Base-by-base conservation (phyloP, 805 yeast species). In the Candida suzukii region DNA sequence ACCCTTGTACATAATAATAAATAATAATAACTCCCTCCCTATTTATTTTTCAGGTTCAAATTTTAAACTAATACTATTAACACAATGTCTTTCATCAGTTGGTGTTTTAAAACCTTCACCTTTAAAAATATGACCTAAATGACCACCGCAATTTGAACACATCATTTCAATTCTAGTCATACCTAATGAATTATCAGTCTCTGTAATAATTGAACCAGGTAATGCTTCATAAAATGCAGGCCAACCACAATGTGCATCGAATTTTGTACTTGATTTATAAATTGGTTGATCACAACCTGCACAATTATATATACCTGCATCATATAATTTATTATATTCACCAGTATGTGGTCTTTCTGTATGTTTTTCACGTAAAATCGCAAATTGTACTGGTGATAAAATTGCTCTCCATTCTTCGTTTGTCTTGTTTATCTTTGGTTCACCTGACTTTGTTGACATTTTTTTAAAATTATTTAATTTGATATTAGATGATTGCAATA, bases 201-300 rank as follows among this genome's bases (percentile, higher is more conserved):
- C 63, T 12, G 82, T 68, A 18, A 61, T 70, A 31, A 93, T 71
- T 6, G 95, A 71, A 0, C 88, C 90, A 0, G 95, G 95, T 31
- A 86, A 67, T 1, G 95, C 96, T 43, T 87, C 83, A 60, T 82
- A 91, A 61, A 93, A 93, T 0, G 96, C 90, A 1, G 99, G 99
- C 99, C 99, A 93, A 2, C 99, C 99, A 61, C 99, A 93, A 41
- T 88, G 88, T 12, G 95, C 78, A 43, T 83, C 80, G 53, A 93
- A 93, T 61, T 93, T 91, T 3, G 96, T 74, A 26, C 72, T 67
- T 24, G 95, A 80, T 45, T 73, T 73, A 61, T 93, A 93, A 25
- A 93, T 64, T 12, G 96, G 95, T 35, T 74, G 67, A 39, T 70
- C 71, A 63, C 99, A 93, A 6, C 83, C 98, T 0, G 84, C 96